Evolutionary conservation across 306 rosid genomes (phyloP).

Genomic region (Quercus parvula): DNA sequence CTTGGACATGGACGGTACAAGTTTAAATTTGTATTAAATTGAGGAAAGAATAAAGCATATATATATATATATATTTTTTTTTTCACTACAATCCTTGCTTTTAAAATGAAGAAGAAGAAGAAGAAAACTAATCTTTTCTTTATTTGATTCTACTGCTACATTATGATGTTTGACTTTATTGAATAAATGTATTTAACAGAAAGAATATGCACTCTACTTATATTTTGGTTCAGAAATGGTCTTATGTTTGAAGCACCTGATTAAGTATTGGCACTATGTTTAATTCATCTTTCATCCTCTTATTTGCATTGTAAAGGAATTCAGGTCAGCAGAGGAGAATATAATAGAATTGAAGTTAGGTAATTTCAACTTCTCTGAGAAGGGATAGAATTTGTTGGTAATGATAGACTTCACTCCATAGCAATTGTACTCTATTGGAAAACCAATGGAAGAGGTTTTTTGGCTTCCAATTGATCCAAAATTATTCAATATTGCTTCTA

Average conservation of each 20-base stretch:
- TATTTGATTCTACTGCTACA: not conserved
- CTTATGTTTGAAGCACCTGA: not conserved
- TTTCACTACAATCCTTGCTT: no score
- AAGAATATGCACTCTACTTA: not conserved
- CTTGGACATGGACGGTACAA: slow-evolving; percentile 20
- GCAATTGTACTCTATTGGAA: slow-evolving; percentile 1
- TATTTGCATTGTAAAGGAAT: slow-evolving; percentile 1
- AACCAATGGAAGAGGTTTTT: slow-evolving; percentile 14
- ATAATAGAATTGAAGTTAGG: slow-evolving; percentile 11
- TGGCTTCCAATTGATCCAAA: slow-evolving; percentile 15
- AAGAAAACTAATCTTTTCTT: not conserved
- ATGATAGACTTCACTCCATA: slow-evolving; percentile 8
- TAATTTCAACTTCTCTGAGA: not conserved
- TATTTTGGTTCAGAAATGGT: not conserved
- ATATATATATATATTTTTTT: no score
- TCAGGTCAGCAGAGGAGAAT: slow-evolving; percentile 5
- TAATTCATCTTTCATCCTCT: not conserved
- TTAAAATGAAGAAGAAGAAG: not conserved
- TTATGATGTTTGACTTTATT: not conserved
- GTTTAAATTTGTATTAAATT: not conserved
- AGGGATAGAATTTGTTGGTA: slow-evolving; percentile 5
- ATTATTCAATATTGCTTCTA: not conserved
- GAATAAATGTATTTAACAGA: not conserved
- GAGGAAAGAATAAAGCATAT: no score
- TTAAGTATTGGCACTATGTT: not conserved